Base-by-base conservation (phyloP, 192 early-diverging fungal species). In the Phlyctochytrium planicorne region DNA sequence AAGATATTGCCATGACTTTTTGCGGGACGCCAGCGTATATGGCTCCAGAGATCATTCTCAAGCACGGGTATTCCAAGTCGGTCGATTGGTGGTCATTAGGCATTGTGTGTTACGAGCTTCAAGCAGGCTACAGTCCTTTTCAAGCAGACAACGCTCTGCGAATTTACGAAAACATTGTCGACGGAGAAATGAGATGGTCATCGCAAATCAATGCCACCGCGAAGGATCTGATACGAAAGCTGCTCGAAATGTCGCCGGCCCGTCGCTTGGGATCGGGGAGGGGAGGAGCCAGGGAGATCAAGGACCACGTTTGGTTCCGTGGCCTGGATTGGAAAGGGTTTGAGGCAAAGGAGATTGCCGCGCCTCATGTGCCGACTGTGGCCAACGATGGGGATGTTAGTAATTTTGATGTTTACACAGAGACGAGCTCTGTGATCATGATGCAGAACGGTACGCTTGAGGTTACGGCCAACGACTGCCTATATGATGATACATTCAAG, bases 1-100 rank as follows among this genome's bases (percentile, higher is more conserved):
- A 82, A 24, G 40, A 68, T 6, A 14, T 59, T 14, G 20, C 27
- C 16, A 14, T 34, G 64, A 67, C 92, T 0, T 94, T 93, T 70
- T 94, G 93, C 73, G 93, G 93, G 52, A 95, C 93, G 17, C 88
- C 91, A 2, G 89, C 92, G 56, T 78, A 78, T 35, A 70, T 78
- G 62, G 78, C 78, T 1, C 71, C 77, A 6, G 78, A 80, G 59
- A 66, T 80, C 53, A 68, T 80, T 23, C 53, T 79, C 20, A 70
- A 69, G 29, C 27, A 87, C 52, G 73, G 70, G 20, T 80, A 80
- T 60, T 52, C 53, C 34, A 67, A 73, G 34, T 37, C 77, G 32
- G 79, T 68, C 14, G 79, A 80, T 66, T 80, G 78, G 78, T 80
- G 74, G 72, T 59, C 70, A 10, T 68, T 80, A 34, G 77, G 74